phyloP scores from a whole-genome alignment of 2,329 filamentous ascomycete genomes.

The Drechmeria coniospora region DNA sequence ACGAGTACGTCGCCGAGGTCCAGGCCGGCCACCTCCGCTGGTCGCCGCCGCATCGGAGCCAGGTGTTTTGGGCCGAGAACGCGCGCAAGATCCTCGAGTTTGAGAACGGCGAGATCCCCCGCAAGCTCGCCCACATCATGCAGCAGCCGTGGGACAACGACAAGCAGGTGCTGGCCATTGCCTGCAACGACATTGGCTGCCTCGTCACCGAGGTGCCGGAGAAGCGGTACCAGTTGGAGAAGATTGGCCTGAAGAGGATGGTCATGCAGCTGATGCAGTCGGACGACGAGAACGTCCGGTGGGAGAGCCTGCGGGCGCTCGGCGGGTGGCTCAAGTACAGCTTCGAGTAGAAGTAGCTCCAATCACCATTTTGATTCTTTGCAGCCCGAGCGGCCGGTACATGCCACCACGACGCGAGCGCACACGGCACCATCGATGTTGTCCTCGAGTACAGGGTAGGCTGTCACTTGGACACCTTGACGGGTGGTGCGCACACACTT shows the following conservation, averaged over 20 bases:
- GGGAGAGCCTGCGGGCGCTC: conserved; percentile 81
- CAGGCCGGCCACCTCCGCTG: conserved; percentile 77
- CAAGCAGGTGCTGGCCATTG: conserved; percentile 80
- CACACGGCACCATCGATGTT: too few relatives aligned
- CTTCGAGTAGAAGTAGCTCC: conserved; percentile 29
- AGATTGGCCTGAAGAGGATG: conserved; percentile 66
- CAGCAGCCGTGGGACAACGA: conserved; percentile 59
- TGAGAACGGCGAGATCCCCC: conserved; percentile 62
- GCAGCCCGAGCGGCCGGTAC: background rate
- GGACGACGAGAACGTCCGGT: conserved; percentile 73
- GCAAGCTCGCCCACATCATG: conserved; percentile 75
- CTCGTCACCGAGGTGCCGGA: conserved; percentile 83
- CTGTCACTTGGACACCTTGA: too few relatives aligned
- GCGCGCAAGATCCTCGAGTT: conserved; percentile 74
- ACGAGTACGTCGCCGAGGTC: conserved; percentile 81
- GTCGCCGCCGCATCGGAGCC: conserved; percentile 80
- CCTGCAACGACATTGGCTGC: conserved; percentile 81
- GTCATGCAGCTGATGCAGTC: conserved; percentile 93
- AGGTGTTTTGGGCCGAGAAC: conserved; percentile 84
- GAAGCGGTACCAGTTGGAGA: conserved; percentile 65
- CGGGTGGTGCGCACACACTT: too few relatives aligned
- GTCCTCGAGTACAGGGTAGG: too few relatives aligned
- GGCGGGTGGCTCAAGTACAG: conserved; percentile 50
- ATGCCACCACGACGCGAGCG: background rate
- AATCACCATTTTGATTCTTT: background rate